Percentiles rank a stretch among this genome's conserved stretches.
Evolutionary conservation across 2,329 filamentous ascomycete species (phyloP).

Genomic region (Ophiostoma ips): DNA sequence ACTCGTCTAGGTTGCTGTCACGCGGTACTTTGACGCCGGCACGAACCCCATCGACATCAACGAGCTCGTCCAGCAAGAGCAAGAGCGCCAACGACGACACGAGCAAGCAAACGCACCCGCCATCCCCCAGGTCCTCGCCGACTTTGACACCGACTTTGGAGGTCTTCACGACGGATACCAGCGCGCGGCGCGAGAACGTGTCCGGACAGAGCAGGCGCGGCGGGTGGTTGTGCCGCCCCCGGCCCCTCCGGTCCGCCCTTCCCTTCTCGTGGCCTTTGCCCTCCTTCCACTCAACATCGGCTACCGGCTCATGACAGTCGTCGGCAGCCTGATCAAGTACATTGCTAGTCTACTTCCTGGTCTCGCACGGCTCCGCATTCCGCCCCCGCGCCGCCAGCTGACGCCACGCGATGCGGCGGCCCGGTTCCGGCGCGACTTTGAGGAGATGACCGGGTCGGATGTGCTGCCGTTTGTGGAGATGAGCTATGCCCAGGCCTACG

Average conservation of each 20-base stretch:
- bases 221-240: slow-evolving; percentile 70
- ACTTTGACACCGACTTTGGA: background rate
- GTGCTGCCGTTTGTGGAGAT: slow-evolving; percentile 69
- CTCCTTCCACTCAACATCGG: slow-evolving; percentile 71
- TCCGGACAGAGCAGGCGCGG: slow-evolving; percentile 53
- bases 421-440: slow-evolving; percentile 82
- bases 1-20: slow-evolving; percentile 64
- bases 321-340: slow-evolving; percentile 62
- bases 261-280: slow-evolving; percentile 62
- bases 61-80: slow-evolving; percentile 23
- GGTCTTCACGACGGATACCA: background rate
- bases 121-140: background rate
- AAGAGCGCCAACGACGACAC: background rate
- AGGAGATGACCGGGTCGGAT: slow-evolving; percentile 74
- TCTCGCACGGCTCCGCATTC: slow-evolving; percentile 40
- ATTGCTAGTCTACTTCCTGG: slow-evolving; percentile 70
- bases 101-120: slow-evolving; percentile 10
- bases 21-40: slow-evolving; percentile 74
- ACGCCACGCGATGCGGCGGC: slow-evolving; percentile 78
- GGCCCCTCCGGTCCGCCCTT: slow-evolving; percentile 48
- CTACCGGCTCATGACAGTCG: slow-evolving; percentile 54
- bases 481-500: slow-evolving; percentile 83
- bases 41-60: slow-evolving; percentile 43
- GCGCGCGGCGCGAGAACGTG: background rate
- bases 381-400: slow-evolving; percentile 52